A percentile compares a stretch with the other conserved stretches of the same genome.
Conservation (phyloP, 2,329 filamentous ascomycete genomes). For the Cladorrhinum sp. region DNA sequence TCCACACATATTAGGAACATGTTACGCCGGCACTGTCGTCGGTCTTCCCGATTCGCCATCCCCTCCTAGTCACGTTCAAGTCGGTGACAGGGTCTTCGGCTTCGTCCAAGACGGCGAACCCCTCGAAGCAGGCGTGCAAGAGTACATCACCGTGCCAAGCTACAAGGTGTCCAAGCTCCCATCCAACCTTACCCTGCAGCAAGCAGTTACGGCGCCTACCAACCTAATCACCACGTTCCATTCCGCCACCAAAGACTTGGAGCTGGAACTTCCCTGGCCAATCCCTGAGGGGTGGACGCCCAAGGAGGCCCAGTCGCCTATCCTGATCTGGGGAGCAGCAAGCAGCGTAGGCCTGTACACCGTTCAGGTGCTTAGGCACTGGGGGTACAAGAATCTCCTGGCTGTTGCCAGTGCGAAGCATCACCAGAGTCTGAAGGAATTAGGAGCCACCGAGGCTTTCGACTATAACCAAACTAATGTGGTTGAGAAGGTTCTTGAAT, state of each 20-base stretch:
- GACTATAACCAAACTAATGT: conserved; percentile 43
- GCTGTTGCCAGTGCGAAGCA: conserved; percentile 46
- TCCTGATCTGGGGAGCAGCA: conserved; percentile 52
- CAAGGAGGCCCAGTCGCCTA: conserved; percentile 31
- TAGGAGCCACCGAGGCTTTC: conserved; percentile 47
- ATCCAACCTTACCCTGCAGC: conserved; percentile 37
- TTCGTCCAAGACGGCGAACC: conserved; percentile 46
- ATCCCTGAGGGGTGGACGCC: conserved; percentile 31
- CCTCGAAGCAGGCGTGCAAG: conserved; percentile 53
- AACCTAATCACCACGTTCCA: conserved; percentile 61
- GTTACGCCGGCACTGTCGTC: conserved; percentile 51
- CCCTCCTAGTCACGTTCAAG: conserved; percentile 31
- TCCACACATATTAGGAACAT: conserved; percentile 50
- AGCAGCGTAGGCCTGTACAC: conserved; percentile 51
- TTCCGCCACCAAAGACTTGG: conserved; percentile 47
- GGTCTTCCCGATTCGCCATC: conserved; percentile 41
- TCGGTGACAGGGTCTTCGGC: conserved; percentile 56
- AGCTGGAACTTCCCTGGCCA: conserved; percentile 56
- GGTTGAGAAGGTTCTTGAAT: conserved; percentile 35
- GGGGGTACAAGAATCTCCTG: conserved; percentile 50
- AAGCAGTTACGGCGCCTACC: conserved; percentile 53
- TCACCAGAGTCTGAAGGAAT: conserved; percentile 40
- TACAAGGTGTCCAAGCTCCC: conserved; percentile 48
- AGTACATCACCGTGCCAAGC: conserved; percentile 50
- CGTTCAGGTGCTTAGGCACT: conserved; percentile 50